Evolutionary conservation across 129 eudicot species (phyloP), one percentile per base, ranked within the genome.

Genomic region (Smallanthus sonchifolius): DNA sequence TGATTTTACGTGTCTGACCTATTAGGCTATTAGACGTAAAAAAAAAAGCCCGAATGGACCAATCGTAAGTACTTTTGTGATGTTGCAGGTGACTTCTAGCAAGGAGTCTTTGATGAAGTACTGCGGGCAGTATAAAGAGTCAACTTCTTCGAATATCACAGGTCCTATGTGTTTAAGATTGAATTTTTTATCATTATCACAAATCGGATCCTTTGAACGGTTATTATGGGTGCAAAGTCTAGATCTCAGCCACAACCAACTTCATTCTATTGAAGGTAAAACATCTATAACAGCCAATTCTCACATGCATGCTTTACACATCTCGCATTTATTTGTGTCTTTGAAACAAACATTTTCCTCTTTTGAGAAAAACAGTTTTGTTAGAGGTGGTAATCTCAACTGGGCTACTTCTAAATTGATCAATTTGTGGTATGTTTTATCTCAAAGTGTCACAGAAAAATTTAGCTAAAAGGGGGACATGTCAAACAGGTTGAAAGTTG

Each of bases 211-310:
- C 62, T 70, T 88, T 65, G 93, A 91, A 74, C 78, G 71, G 28
- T 73, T 94, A 62, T 70, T 94, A 76, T 94, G 99, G 99, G 90
- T 94, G 51, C 91, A 85, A 77, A 82, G 87, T 88, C 84, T 94
- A 67, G 97, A 94, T 82, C 96, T 94, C 67, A 90, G 99, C 83
- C 87, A 86, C 85, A 94, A 94, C 82, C 84, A 91, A 70, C 96
- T 94, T 69, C 84, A 76, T 54, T 85, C 97, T 67, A 65, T 94
- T 72, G 93, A 91, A 90, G 99, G 99, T 94, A 93, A 66, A 70
- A 20, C 70, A 74, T 62, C 39, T 60, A 28, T 40, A 43, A 7
- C 15, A 39, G 8, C 39, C 30, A 74, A 40, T 16, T 57, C 17
- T 66, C 45, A 24, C 44, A 64, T 48, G 52, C 61, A 61, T 62